Conservation (phyloP, 306 rosid genomes). For the Luffa aegyptiaca region DNA sequence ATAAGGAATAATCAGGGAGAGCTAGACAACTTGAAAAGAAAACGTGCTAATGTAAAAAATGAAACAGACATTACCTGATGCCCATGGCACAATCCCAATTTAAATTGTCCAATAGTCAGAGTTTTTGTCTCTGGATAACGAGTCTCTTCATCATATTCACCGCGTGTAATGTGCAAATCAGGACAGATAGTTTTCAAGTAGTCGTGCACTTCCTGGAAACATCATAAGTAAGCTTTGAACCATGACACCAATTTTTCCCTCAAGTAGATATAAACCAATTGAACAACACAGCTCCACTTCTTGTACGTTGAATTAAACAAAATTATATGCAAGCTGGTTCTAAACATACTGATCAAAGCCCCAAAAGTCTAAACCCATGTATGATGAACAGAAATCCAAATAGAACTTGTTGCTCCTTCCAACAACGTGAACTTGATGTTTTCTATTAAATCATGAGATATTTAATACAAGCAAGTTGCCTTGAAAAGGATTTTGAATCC, state of each 20-base stretch:
- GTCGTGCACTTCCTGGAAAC: slow-evolving; percentile 86
- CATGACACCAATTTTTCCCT: neutral
- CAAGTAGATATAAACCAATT: neutral
- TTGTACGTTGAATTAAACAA: neutral
- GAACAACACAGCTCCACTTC: neutral
- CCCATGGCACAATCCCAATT: slow-evolving; percentile 94
- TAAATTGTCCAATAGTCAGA: slow-evolving; percentile 92
- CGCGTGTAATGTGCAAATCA: slow-evolving; percentile 84
- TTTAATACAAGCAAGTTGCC: neutral
- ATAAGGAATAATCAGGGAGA: neutral
- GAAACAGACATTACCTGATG: slow-evolving; percentile 58
- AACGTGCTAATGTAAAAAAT: neutral
- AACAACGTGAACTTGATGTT: neutral
- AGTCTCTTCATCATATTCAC: slow-evolving; percentile 90
- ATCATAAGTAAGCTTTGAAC: slow-evolving; percentile 9
- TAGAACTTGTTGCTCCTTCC: neutral
- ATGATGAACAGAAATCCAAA: neutral
- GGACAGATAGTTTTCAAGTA: slow-evolving; percentile 97
- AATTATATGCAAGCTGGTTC: neutral
- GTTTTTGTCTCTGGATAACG: slow-evolving; percentile 94
- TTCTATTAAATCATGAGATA: neutral
- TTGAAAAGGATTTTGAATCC: neutral
- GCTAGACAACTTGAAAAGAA: neutral
- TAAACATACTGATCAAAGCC: neutral
- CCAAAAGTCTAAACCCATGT: neutral